Conservation (phyloP, 495 filamentous ascomycete genomes). For the Lasiosphaeria ovina region DNA sequence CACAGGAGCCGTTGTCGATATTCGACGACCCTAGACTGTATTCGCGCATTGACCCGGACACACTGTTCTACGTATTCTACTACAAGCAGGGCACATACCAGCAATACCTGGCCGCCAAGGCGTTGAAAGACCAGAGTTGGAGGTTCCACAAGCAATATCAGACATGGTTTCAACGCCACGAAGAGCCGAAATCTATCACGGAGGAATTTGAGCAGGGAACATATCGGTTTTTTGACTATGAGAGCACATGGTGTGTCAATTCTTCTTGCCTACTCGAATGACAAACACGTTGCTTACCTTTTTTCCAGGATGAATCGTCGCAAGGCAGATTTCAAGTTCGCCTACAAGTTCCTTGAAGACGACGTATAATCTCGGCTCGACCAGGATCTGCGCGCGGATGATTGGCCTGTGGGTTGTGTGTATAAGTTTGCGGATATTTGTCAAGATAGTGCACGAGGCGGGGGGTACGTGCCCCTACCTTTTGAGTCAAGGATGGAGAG, state of each 20-base stretch:
- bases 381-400: not conserved
- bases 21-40: conserved; percentile 90
- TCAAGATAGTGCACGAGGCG: conserved; percentile 54
- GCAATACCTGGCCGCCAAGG: conserved; percentile 94
- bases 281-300: conserved; percentile 9
- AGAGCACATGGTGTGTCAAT: conserved; percentile 88
- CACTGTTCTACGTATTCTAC: conserved; percentile 98
- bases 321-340: conserved; percentile 98
- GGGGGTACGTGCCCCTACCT: too few relatives aligned
- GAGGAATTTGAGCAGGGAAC: conserved; percentile 98
- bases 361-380: conserved; percentile 10
- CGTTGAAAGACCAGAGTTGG: conserved; percentile 96
- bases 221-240: conserved; percentile 98
- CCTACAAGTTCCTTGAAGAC: conserved; percentile 75
- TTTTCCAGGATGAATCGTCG: conserved; percentile 90
- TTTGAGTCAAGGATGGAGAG: too few relatives aligned
- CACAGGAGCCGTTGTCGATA: conserved; percentile 83
- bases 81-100: conserved; percentile 95
- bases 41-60: conserved; percentile 85
- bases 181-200: conserved; percentile 96
- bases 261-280: not conserved
- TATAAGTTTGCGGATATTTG: not conserved
- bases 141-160: conserved; percentile 99
- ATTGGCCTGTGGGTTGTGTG: not conserved
- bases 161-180: conserved; percentile 98